Conservation (phyloP, 2,329 filamentous ascomycete species). For the Neopestalotiopsis sp. region DNA sequence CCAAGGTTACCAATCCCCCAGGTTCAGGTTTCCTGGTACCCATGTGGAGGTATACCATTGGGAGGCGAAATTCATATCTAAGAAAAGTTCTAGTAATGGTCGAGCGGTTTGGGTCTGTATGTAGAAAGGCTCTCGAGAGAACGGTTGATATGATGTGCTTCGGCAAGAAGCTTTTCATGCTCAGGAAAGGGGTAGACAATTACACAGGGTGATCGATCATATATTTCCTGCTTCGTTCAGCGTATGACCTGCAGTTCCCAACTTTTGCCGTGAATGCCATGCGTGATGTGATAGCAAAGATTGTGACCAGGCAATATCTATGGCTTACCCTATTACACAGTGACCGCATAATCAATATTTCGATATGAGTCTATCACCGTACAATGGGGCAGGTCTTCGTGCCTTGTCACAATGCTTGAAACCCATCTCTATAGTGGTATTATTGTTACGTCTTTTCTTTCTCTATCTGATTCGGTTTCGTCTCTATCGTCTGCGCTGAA, state of each 20-base stretch:
- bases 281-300: not conserved
- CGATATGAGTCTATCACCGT: not conserved
- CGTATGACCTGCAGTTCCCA: constrained; percentile 23
- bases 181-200: constrained; percentile 52
- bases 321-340: not conserved
- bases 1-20: constrained; percentile 47
- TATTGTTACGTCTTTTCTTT: not conserved
- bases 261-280: not conserved
- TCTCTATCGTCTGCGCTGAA: not conserved
- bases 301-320: not conserved
- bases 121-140: constrained; percentile 49
- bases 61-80: constrained; percentile 58
- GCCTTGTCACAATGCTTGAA: not conserved
- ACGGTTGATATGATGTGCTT: constrained; percentile 52
- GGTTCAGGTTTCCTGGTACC: constrained; percentile 42
- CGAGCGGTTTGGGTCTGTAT: constrained; percentile 50
- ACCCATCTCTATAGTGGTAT: not conserved
- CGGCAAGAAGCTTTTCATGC: constrained; percentile 55
- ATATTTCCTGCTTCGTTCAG: constrained; percentile 50
- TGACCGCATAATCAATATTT: not conserved
- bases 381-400: not conserved
- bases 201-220: constrained; percentile 60
- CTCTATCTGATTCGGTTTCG: not conserved
- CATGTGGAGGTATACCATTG: constrained; percentile 50
- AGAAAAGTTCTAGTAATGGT: constrained; percentile 63